These are phyloP conservation scores for Naegleria fowleri DNA, from an alignment of 208 protist species.

Conservation along the genomic window DNA sequence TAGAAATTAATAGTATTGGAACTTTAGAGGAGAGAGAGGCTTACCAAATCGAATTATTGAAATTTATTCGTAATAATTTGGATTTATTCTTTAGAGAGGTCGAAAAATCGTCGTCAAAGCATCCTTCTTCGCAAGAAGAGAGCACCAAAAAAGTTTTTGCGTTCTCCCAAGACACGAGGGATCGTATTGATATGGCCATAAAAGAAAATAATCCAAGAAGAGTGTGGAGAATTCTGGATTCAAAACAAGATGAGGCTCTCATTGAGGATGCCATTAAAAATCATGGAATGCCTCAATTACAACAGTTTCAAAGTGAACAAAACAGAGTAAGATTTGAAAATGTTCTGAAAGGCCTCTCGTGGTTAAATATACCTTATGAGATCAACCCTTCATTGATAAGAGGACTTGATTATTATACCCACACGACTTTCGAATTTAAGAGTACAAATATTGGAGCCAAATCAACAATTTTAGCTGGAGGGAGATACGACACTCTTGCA, in stretches of 20 bases:
- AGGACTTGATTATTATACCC: slow-evolving; percentile 53
- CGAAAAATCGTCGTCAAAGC: neutral
- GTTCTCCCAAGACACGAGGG: slow-evolving; percentile 27
- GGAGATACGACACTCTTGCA: slow-evolving; percentile 37
- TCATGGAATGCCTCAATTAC: slow-evolving; percentile 34
- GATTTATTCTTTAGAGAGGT: neutral
- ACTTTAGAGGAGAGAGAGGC: slow-evolving; percentile 36
- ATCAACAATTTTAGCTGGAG: slow-evolving; percentile 33
- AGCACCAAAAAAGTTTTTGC: neutral
- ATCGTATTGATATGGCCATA: neutral
- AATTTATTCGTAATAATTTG: slow-evolving; percentile 27
- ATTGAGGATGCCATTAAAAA: slow-evolving; percentile 27
- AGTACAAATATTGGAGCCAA: neutral
- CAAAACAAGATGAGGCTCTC: slow-evolving; percentile 40
- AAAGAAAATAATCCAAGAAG: slow-evolving; percentile 30
- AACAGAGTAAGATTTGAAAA: slow-evolving; percentile 36
- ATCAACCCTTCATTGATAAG: slow-evolving; percentile 44
- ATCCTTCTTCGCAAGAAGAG: neutral
- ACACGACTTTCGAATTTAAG: slow-evolving; percentile 52
- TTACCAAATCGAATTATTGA: slow-evolving; percentile 33
- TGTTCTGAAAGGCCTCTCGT: slow-evolving; percentile 28
- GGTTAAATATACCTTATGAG: slow-evolving; percentile 31
- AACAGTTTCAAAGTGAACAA: slow-evolving; percentile 31
- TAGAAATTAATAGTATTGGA: slow-evolving; percentile 49
- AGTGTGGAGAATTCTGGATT: slow-evolving; percentile 47